A percentile compares a stretch with the other conserved stretches of the same genome.
phyloP scores from a whole-genome alignment of 1,284 basidiomycete genomes.

The Apiotrichum siamense region DNA sequence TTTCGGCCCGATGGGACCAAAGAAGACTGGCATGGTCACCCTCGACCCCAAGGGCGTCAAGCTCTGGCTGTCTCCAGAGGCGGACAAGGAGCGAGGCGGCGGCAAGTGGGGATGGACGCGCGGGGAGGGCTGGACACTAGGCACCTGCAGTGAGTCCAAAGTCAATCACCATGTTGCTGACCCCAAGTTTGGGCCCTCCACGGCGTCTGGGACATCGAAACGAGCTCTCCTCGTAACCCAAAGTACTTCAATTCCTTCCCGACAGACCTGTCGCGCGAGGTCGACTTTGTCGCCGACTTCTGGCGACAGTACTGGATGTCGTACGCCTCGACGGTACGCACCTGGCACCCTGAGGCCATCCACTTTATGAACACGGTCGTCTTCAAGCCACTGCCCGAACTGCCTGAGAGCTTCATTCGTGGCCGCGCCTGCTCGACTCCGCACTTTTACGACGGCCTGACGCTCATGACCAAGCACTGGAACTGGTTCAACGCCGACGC shows the following conservation, averaged over 20 bases:
- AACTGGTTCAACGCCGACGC: slow-evolving; percentile 82
- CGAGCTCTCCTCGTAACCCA: slow-evolving; percentile 62
- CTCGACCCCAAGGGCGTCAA: slow-evolving; percentile 76
- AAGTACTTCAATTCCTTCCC: slow-evolving; percentile 66
- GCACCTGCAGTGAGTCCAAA: slow-evolving; percentile 56
- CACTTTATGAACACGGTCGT: slow-evolving; percentile 90
- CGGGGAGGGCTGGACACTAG: slow-evolving; percentile 69
- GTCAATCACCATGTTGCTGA: slow-evolving; percentile 5
- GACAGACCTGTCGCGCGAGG: slow-evolving; percentile 31
- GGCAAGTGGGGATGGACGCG: slow-evolving; percentile 75
- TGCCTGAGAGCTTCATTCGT: slow-evolving; percentile 58
- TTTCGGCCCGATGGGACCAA: slow-evolving; percentile 75
- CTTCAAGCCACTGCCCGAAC: slow-evolving; percentile 64
- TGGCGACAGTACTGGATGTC: slow-evolving; percentile 71
- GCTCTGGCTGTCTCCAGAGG: slow-evolving; percentile 62
- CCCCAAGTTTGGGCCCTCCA: slow-evolving; percentile 75
- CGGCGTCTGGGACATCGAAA: slow-evolving; percentile 77
- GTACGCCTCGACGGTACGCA: slow-evolving; percentile 63
- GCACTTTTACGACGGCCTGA: slow-evolving; percentile 93
- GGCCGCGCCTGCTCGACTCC: slow-evolving; percentile 72
- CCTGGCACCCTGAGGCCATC: slow-evolving; percentile 74
- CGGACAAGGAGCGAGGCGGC: slow-evolving; percentile 45
- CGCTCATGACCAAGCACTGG: slow-evolving; percentile 71
- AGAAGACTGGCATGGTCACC: slow-evolving; percentile 62
- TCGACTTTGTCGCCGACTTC: slow-evolving; percentile 67